These are phyloP conservation scores for Crithidia sp. DNA, from an alignment of 208 protist genomes.

Conservation along the genomic window DNA sequence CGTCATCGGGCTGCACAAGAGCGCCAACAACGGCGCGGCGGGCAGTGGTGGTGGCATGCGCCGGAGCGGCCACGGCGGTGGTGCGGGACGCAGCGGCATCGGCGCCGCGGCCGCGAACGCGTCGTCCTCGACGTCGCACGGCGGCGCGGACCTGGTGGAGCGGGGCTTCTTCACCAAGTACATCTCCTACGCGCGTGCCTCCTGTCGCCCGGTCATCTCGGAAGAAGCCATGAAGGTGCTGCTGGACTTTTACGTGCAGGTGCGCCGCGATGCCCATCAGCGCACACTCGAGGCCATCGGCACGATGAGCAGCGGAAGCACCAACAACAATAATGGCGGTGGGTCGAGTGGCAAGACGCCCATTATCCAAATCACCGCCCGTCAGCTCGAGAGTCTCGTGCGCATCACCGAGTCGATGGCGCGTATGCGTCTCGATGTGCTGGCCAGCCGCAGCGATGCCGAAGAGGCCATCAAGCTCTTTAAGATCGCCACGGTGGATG, in stretches of 20 bases:
- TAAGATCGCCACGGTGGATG: slow-evolving; percentile 94
- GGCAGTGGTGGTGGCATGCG: slow-evolving; percentile 8
- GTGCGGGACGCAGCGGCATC: background rate
- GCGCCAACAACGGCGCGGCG: slow-evolving; percentile 40
- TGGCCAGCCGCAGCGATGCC: slow-evolving; percentile 91
- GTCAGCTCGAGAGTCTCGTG: slow-evolving; percentile 96
- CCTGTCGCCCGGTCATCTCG: slow-evolving; percentile 92
- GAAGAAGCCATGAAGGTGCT: slow-evolving; percentile 93
- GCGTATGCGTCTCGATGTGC: slow-evolving; percentile 93
- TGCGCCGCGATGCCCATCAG: slow-evolving; percentile 85
- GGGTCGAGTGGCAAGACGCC: slow-evolving; percentile 47
- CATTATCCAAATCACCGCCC: slow-evolving; percentile 96
- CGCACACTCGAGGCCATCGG: slow-evolving; percentile 70
- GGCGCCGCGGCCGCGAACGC: slow-evolving; percentile 55
- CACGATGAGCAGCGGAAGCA: slow-evolving; percentile 9
- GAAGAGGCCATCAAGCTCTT: slow-evolving; percentile 97
- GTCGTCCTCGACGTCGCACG: slow-evolving; percentile 27
- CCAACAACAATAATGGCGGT: slow-evolving; percentile 24
- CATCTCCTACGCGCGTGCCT: slow-evolving; percentile 92
- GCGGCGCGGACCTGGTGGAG: slow-evolving; percentile 43
- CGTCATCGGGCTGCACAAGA: slow-evolving; percentile 97
- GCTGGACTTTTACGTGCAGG: slow-evolving; percentile 96
- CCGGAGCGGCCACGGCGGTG: slow-evolving; percentile 37
- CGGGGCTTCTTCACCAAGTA: slow-evolving; percentile 95
- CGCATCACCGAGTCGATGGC: slow-evolving; percentile 98